A percentile compares a stretch with the other conserved stretches of the same genome.
Conservation (phyloP, 768 basidiomycete genomes). For the Termitomyces titanicus region DNA sequence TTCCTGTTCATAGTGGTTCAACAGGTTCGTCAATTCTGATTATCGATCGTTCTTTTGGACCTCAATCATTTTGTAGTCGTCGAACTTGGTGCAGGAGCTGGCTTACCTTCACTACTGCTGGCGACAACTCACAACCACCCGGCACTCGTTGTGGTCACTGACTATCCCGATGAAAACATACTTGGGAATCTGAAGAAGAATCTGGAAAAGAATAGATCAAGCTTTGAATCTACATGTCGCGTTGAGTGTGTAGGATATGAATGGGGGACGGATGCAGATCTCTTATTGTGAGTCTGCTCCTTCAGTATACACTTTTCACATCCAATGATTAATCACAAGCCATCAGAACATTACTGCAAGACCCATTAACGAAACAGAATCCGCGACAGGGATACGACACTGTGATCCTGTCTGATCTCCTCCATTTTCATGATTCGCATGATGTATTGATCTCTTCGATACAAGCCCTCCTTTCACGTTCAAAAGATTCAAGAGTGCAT, state of each 20-base stretch:
- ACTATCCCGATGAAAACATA: conserved; percentile 66
- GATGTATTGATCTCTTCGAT: conserved; percentile 51
- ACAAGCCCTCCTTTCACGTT: conserved; percentile 40
- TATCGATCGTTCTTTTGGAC: background rate
- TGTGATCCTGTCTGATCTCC: conserved; percentile 67
- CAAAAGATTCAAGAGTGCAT: conserved; percentile 41
- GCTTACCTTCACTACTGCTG: conserved; percentile 61
- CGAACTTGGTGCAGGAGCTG: conserved; percentile 71
- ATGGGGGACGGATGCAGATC: conserved; percentile 54
- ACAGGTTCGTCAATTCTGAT: conserved; percentile 30
- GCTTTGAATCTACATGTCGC: conserved; percentile 33
- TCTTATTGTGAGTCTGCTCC: conserved; percentile 44
- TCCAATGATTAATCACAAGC: background rate
- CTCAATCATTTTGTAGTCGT: conserved; percentile 39
- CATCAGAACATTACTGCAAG: conserved; percentile 18
- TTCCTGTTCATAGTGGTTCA: conserved; percentile 35
- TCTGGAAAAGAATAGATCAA: conserved; percentile 42
- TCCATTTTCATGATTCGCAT: conserved; percentile 66
- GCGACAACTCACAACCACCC: conserved; percentile 43
- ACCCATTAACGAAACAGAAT: background rate
- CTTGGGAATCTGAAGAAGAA: conserved; percentile 54
- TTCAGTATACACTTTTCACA: background rate
- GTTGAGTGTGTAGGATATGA: conserved; percentile 52
- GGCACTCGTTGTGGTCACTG: conserved; percentile 55
- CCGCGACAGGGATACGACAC: conserved; percentile 42